Evolutionary conservation across 225 moss, liverwort and hornwort genomes (phyloP).

Genomic region (Asterella californica): DNA sequence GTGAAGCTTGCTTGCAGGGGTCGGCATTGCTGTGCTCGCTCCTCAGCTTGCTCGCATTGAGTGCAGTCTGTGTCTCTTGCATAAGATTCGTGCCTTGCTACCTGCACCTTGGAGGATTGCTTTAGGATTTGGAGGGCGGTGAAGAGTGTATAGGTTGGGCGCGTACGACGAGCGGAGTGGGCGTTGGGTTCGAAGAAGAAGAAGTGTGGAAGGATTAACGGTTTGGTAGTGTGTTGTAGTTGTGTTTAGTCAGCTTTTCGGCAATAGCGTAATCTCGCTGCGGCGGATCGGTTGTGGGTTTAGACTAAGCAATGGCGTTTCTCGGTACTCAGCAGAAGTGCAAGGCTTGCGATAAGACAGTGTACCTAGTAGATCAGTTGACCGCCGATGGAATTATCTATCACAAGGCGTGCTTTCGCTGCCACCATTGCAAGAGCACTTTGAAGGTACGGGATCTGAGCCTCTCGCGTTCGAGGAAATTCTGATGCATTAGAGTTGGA

Average conservation of each 20-base stretch:
- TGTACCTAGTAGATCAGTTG: constrained; percentile 97
- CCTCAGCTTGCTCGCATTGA: constrained; percentile 18
- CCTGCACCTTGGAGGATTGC: background rate
- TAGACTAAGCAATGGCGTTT: constrained; percentile 74
- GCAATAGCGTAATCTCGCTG: constrained; percentile 12
- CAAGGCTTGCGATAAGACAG: constrained; percentile 98
- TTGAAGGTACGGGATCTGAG: constrained; percentile 57
- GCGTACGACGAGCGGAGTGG: background rate
- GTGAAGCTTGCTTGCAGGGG: constrained; percentile 24
- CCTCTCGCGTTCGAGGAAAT: too few species aligned
- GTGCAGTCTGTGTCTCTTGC: background rate
- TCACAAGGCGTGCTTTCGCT: constrained; percentile 97
- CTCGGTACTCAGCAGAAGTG: constrained; percentile 99
- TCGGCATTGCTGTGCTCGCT: constrained; percentile 22
- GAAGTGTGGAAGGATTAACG: constrained; percentile 16
- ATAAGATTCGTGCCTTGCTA: background rate
- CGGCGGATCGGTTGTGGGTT: constrained; percentile 7
- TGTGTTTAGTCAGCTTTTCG: constrained; percentile 3
- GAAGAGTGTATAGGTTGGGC: background rate
- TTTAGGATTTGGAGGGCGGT: background rate
- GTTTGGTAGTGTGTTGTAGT: background rate
- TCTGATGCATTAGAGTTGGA: background rate
- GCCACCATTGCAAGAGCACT: constrained; percentile 93
- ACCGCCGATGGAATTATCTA: constrained; percentile 94
- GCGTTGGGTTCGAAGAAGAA: constrained; percentile 2